Evolutionary conservation across 2,329 filamentous ascomycete genomes (phyloP).

Genomic region (Trichoderma guizhouense): DNA sequence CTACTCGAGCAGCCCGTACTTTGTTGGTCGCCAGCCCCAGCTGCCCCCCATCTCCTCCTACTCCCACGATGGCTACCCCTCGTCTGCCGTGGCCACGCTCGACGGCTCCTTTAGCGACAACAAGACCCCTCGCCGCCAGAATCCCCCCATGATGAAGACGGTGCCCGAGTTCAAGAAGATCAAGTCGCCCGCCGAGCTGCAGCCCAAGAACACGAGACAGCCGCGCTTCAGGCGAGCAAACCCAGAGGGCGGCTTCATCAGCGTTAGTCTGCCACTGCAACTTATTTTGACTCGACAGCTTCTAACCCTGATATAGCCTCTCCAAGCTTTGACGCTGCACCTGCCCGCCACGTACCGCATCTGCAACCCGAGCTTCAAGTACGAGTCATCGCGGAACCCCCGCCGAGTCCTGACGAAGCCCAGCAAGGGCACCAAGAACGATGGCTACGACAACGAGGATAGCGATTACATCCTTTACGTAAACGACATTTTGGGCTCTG

Average conservation of each 20-base stretch:
- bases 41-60: slow-evolving; percentile 72
- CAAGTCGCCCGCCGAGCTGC: slow-evolving; percentile 67
- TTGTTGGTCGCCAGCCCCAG: slow-evolving; percentile 64
- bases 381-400: slow-evolving; percentile 95
- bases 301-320: slow-evolving; percentile 55
- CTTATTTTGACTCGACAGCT: background rate
- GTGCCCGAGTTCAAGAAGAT: slow-evolving; percentile 88
- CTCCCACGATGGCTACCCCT: slow-evolving; percentile 68
- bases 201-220: slow-evolving; percentile 79
- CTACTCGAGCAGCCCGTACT: slow-evolving; percentile 61
- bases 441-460: slow-evolving; percentile 98
- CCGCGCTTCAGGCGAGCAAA: slow-evolving; percentile 90
- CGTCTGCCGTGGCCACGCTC: slow-evolving; percentile 67
- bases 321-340: slow-evolving; percentile 92
- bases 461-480: slow-evolving; percentile 99
- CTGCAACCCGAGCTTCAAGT: slow-evolving; percentile 97
- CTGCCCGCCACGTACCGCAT: slow-evolving; percentile 95
- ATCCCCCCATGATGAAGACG: slow-evolving; percentile 52
- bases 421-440: slow-evolving; percentile 97
- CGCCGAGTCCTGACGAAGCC: slow-evolving; percentile 95
- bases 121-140: slow-evolving; percentile 56
- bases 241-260: slow-evolving; percentile 96
- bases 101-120: slow-evolving; percentile 62
- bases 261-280: slow-evolving; percentile 55
- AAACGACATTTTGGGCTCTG: slow-evolving; percentile 95